Conservation (phyloP, 495 filamentous ascomycete species). For the Cryomyces minteri region DNA sequence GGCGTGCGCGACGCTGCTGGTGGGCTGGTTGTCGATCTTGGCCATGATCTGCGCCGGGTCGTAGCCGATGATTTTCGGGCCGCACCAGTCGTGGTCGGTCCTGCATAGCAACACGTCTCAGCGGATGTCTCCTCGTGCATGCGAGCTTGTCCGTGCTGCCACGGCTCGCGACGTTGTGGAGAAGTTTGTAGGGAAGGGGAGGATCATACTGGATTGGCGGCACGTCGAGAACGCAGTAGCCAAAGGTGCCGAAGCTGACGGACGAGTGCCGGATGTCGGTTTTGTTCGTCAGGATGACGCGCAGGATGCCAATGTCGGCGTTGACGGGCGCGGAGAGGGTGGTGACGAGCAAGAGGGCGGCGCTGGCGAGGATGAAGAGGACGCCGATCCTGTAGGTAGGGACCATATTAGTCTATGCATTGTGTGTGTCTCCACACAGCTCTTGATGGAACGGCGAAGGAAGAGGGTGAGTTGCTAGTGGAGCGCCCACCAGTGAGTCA, state of each 20-base stretch:
- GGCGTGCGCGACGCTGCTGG: slow-evolving; percentile 24
- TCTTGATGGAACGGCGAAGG: too few species aligned
- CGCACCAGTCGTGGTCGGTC: slow-evolving; percentile 25
- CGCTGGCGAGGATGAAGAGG: slow-evolving; percentile 34
- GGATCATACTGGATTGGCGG: neutral
- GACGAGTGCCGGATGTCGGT: slow-evolving; percentile 12
- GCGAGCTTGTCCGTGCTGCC: slow-evolving; percentile 1
- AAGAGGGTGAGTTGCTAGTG: too few species aligned
- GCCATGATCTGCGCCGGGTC: slow-evolving; percentile 26
- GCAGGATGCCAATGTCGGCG: slow-evolving; percentile 29
- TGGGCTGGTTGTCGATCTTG: slow-evolving; percentile 16
- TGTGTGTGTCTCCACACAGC: too few species aligned
- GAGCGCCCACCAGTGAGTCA: too few species aligned
- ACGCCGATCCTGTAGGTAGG: slow-evolving; percentile 24
- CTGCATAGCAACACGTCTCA: neutral
- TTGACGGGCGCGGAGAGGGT: slow-evolving; percentile 40
- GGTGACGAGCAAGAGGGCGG: slow-evolving; percentile 35
- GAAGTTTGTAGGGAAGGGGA: neutral
- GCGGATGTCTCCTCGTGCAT: too few species aligned
- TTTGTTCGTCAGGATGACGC: slow-evolving; percentile 25
- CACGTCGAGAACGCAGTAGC: slow-evolving; percentile 29
- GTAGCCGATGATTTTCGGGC: slow-evolving; percentile 30
- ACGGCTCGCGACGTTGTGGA: slow-evolving; percentile 1
- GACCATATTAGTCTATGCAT: too few species aligned
- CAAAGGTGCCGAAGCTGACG: slow-evolving; percentile 38